Percentiles rank a stretch among this genome's conserved stretches.
Conservation (phyloP, 2,329 filamentous ascomycete species). For the Rutstroemia sp. region DNA sequence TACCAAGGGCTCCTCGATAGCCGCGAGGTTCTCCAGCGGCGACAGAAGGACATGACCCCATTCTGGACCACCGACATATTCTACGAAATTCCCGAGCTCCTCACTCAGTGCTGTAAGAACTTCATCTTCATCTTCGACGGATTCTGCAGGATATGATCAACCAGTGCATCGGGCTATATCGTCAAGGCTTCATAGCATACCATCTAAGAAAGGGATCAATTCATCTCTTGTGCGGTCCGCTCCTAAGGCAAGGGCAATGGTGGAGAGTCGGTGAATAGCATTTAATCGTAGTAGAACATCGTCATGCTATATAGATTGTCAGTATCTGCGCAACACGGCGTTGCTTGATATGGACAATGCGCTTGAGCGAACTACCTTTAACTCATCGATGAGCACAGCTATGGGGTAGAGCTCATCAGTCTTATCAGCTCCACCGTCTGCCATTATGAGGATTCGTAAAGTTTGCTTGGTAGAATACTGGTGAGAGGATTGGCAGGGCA, state of each 20-base stretch:
- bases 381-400: slow-evolving; percentile 97
- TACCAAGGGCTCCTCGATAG: slow-evolving; percentile 96
- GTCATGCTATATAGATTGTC: slow-evolving; percentile 69
- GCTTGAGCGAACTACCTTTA: slow-evolving; percentile 63
- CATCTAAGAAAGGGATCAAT: slow-evolving; percentile 97
- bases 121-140: slow-evolving; percentile 97
- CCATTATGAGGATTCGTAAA: slow-evolving; percentile 58
- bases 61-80: slow-evolving; percentile 92
- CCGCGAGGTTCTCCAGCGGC: slow-evolving; percentile 93
- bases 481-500: slow-evolving; percentile 24
- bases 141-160: slow-evolving; percentile 57
- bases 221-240: slow-evolving; percentile 96
- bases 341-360: not conserved
- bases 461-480: slow-evolving; percentile 23
- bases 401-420: slow-evolving; percentile 99
- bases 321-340: slow-evolving; percentile 12
- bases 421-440: slow-evolving; percentile 75
- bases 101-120: slow-evolving; percentile 95
- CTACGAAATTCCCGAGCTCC: slow-evolving; percentile 92
- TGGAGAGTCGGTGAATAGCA: slow-evolving; percentile 95
- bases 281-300: slow-evolving; percentile 97
- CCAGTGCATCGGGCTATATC: not conserved
- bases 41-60: slow-evolving; percentile 94
- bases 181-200: slow-evolving; percentile 47
- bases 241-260: slow-evolving; percentile 92